These are phyloP conservation scores for Penicillium janthinellum DNA, from an alignment of 2,329 filamentous ascomycete species.

Conservation along the genomic window DNA sequence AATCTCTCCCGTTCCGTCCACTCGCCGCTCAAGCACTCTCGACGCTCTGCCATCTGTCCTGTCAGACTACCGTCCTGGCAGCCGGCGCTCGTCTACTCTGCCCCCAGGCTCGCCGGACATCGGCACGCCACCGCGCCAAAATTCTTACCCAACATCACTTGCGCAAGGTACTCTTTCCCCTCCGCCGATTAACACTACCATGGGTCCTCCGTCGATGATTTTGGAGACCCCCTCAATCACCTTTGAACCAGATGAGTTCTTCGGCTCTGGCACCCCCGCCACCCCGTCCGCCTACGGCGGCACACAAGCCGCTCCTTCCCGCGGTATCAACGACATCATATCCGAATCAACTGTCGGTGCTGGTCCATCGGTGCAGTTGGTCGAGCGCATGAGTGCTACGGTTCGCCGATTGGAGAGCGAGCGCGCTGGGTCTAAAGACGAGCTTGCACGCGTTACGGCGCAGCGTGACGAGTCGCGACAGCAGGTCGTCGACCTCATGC, in stretches of 20 bases:
- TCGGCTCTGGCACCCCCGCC: constrained; percentile 36
- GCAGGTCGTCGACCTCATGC: constrained; percentile 89
- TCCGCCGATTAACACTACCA: constrained; percentile 26
- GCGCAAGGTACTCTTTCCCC: constrained; percentile 34
- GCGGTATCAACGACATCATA: constrained; percentile 78
- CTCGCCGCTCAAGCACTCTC: constrained; percentile 42
- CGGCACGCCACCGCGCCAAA: constrained; percentile 49
- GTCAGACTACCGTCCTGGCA: constrained; percentile 41
- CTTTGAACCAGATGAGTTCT: constrained; percentile 53
- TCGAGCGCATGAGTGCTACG: constrained; percentile 92
- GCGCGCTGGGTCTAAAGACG: constrained; percentile 85
- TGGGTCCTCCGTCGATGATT: constrained; percentile 18
- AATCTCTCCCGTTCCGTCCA: constrained; percentile 46
- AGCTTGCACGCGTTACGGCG: constrained; percentile 74
- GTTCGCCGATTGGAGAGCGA: constrained; percentile 90
- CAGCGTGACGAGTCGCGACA: constrained; percentile 90
- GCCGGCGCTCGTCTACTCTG: constrained; percentile 45
- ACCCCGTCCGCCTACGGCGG: constrained; percentile 44
- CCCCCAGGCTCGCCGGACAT: constrained; percentile 39
- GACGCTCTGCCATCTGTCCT: constrained; percentile 41
- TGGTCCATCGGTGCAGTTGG: constrained; percentile 89
- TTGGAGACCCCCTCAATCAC: constrained; percentile 42
- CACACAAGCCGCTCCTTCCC: constrained; percentile 43
- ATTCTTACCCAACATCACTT: constrained; percentile 44
- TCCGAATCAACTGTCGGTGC: constrained; percentile 88